These are phyloP conservation scores for Usnea hakonensis DNA, from an alignment of 495 filamentous ascomycete genomes.

Conservation along the genomic window DNA sequence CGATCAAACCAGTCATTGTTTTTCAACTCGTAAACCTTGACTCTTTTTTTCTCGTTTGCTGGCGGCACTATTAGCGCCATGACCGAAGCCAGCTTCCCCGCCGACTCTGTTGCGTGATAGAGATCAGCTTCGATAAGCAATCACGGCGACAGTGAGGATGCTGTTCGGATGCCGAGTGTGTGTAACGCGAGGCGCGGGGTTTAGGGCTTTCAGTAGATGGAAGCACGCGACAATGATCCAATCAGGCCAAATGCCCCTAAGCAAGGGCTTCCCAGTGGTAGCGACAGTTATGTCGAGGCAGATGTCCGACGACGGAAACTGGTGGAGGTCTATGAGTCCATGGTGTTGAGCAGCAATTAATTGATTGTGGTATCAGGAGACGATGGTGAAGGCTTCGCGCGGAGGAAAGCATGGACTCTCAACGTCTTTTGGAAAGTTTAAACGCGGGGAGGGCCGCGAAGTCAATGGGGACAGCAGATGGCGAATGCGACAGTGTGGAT, in stretches of 20 bases:
- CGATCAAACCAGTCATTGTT: constrained; percentile 99
- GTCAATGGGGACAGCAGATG: neutral
- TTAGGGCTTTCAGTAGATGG: constrained; percentile 1
- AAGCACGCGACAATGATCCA: constrained; percentile 12
- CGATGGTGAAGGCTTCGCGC: constrained; percentile 4
- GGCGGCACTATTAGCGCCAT: constrained; percentile 87
- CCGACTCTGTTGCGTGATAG: neutral
- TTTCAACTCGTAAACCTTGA: constrained; percentile 97
- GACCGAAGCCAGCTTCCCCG: constrained; percentile 17
- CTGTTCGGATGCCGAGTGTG: neutral
- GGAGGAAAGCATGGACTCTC: constrained; percentile 6
- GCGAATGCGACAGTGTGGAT: constrained; percentile 3
- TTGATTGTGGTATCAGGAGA: constrained; percentile 15
- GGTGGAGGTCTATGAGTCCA: constrained; percentile 9
- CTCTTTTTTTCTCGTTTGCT: constrained; percentile 83
- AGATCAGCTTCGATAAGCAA: neutral
- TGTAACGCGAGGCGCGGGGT: neutral
- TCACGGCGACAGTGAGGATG: neutral
- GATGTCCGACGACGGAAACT: neutral
- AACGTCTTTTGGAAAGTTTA: neutral
- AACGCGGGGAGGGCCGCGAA: neutral
- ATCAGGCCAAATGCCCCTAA: neutral
- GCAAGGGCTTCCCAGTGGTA: neutral
- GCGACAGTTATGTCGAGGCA: constrained; percentile 8
- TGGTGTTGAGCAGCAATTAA: constrained; percentile 13